Evolutionary conservation across 2,329 filamentous ascomycete genomes (phyloP).

Genomic region (Anisogramma anomala): DNA sequence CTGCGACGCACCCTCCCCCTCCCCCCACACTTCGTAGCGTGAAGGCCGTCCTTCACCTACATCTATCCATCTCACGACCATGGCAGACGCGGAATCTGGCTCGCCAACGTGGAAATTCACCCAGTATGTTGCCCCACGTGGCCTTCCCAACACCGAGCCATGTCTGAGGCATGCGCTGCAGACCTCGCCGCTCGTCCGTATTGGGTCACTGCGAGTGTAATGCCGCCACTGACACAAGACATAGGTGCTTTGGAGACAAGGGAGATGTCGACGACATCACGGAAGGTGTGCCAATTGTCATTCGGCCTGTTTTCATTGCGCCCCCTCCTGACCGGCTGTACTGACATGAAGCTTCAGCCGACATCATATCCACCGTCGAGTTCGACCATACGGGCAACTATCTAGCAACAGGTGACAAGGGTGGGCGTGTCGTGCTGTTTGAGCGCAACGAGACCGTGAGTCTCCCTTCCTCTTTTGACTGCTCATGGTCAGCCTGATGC

Average conservation of each 20-base stretch:
- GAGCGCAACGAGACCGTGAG: conserved; percentile 91
- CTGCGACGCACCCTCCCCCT: conserved; percentile 5
- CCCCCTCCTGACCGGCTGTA: conserved; percentile 11
- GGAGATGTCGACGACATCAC: conserved; percentile 98
- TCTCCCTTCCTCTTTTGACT: conserved; percentile 13
- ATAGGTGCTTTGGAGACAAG: conserved; percentile 97
- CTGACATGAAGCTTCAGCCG: conserved; percentile 41
- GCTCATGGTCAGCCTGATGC: not conserved
- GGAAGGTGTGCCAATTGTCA: conserved; percentile 37
- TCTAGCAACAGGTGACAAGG: conserved; percentile 81
- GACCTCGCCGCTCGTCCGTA: not conserved
- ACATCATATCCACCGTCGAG: conserved; percentile 85
- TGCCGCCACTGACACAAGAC: conserved; percentile 18
- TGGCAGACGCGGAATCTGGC: conserved; percentile 92
- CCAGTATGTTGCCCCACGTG: conserved; percentile 55
- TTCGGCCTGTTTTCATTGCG: not conserved
- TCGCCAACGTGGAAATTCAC: conserved; percentile 99
- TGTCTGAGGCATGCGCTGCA: not conserved
- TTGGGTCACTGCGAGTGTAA: not conserved
- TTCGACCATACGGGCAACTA: conserved; percentile 88
- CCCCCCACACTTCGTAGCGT: conserved; percentile 16
- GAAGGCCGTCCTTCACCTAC: conserved; percentile 19
- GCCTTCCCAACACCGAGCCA: not conserved
- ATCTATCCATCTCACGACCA: conserved; percentile 41
- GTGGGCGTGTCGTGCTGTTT: conserved; percentile 73